These are phyloP conservation scores for Marasmius fiardii DNA, from an alignment of 1,284 basidiomycete species.

Conservation along the genomic window DNA sequence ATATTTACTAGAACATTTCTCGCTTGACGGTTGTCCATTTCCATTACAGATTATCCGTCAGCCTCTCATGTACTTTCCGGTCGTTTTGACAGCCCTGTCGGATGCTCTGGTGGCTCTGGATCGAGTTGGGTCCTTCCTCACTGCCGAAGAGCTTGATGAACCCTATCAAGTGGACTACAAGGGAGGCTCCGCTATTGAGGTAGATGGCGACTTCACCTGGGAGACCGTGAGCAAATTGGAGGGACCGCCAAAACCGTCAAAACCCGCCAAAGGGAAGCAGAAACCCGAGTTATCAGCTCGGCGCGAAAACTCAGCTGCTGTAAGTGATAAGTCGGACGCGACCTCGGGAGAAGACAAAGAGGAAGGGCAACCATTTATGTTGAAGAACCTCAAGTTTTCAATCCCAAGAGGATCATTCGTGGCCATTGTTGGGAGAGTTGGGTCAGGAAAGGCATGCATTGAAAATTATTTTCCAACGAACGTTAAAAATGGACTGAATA, in stretches of 20 bases:
- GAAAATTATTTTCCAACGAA: neutral
- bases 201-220: slow-evolving; percentile 56
- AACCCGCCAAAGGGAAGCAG: slow-evolving; percentile 12
- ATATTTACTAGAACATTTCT: neutral
- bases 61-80: slow-evolving; percentile 36
- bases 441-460: slow-evolving; percentile 63
- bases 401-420: slow-evolving; percentile 64
- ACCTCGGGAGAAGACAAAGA: neutral
- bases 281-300: slow-evolving; percentile 4
- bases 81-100: slow-evolving; percentile 32
- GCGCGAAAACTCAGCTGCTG: slow-evolving; percentile 10
- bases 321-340: neutral
- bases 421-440: slow-evolving; percentile 71
- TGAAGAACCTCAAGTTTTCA: slow-evolving; percentile 54
- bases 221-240: slow-evolving; percentile 29
- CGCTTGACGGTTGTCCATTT: neutral
- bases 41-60: slow-evolving; percentile 46
- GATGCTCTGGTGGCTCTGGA: slow-evolving; percentile 50
- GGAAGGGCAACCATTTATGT: slow-evolving; percentile 57
- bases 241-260: slow-evolving; percentile 18
- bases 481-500: neutral
- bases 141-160: slow-evolving; percentile 46
- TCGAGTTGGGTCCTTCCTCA: slow-evolving; percentile 46
- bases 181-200: slow-evolving; percentile 37
- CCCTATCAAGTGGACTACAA: slow-evolving; percentile 37